These are phyloP conservation scores for Lepidium africanum DNA, from an alignment of 345 rosid species.

Conservation along the genomic window DNA sequence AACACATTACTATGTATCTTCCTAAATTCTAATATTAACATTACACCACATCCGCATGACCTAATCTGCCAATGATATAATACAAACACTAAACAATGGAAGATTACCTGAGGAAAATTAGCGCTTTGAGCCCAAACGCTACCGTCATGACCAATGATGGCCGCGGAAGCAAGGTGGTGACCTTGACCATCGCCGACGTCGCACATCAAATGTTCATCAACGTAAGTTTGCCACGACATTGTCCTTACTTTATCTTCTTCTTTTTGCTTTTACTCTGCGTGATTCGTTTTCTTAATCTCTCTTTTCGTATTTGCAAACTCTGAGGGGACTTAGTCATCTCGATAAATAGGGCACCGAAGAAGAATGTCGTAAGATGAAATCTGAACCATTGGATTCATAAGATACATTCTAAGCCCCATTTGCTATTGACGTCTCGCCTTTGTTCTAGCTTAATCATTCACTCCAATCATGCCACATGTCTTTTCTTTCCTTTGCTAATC, in stretches of 20 bases:
- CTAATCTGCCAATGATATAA: neutral
- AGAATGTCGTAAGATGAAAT: conserved; percentile 8
- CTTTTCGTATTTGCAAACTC: neutral
- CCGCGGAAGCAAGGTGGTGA: conserved; percentile 64
- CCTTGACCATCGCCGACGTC: conserved; percentile 69
- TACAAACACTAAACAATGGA: neutral
- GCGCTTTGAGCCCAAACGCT: conserved; percentile 90
- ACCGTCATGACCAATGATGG: conserved; percentile 77
- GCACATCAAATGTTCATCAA: conserved; percentile 86
- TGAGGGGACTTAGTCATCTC: conserved; percentile 13
- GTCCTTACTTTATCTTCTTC: neutral
- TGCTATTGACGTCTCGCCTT: conserved; percentile 22
- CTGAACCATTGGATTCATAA: neutral
- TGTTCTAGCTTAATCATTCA: conserved; percentile 21
- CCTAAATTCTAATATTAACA: too few relatives aligned
- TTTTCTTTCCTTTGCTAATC: neutral
- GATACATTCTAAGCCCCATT: conserved; percentile 10
- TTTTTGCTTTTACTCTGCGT: neutral
- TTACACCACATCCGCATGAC: too few relatives aligned
- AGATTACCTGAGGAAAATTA: conserved; percentile 52
- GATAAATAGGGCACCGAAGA: conserved; percentile 26
- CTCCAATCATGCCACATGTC: conserved; percentile 1
- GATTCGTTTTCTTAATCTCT: neutral
- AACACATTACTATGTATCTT: too few relatives aligned
- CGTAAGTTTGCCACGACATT: conserved; percentile 94